Base-by-base conservation (phyloP, 176 grass and related monocot species). In the Secale cereale region DNA sequence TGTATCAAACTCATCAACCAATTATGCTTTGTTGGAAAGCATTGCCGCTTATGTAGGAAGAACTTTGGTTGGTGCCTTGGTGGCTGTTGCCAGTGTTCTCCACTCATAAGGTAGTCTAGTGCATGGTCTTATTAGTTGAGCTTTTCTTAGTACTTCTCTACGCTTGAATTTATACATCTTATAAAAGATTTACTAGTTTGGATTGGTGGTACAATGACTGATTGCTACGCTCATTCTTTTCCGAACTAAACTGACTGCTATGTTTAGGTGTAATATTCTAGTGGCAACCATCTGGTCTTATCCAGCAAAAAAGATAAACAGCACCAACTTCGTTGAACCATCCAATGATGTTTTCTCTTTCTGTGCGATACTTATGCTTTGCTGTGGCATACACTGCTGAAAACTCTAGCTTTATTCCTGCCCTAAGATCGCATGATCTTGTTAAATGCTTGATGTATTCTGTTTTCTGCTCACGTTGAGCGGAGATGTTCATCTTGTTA, bases 351-450 rank as follows among this genome's bases (percentile, higher is more conserved):
- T 50, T 63, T 72, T 78, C n/a, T 19, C 40, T 66, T 61, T 54
- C 10, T 14, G 26, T 52, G 41, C 40, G 6, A 52, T 33, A 32
- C n/a, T 82, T 68, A 29, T 46, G 46, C 72, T 29, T 20, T 23
- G 60, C 33, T 82, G 17, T 81, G 64, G 30, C 86, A 87, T 32
- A 60, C 31, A 26, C 43, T 77, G 86, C 72, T 69, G 32, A 82
- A 59, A 77, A 46, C 67, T 35, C 6, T 26, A 31, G 41, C 0
- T 26, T 23, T 41, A 59, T 41, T 43, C 45, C 40, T 41, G 54
- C 70, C 50, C 59, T 64, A 13, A 43, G 79, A 77, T 50, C 8
- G 16, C 36, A 22, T 61, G 32, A 70, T 23, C 77, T 85, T 83
- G 32, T 65, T 79, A 31, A 73, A 61, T 72, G 65, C 32, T 22